Evolutionary conservation across 1,284 basidiomycete species (phyloP).

Genomic region (Naganishia albida): DNA sequence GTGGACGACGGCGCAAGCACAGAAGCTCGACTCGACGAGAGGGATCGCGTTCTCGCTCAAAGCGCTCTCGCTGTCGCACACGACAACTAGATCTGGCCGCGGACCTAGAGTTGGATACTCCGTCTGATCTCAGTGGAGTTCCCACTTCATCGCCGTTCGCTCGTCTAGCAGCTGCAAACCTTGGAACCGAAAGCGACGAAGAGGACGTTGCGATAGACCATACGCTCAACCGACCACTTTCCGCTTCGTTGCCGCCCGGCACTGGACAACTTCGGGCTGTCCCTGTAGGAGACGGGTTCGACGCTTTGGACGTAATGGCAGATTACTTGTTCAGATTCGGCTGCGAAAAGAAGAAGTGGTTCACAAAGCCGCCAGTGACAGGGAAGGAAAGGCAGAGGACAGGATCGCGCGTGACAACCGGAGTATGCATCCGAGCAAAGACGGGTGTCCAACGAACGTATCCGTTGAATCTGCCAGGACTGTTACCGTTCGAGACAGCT

Average conservation of each 20-base stretch:
- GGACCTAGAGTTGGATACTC: too few relatives aligned
- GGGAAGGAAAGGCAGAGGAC: constrained; percentile 33
- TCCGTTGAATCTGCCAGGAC: constrained; percentile 42
- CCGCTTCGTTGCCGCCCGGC: neutral
- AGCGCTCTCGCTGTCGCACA: neutral
- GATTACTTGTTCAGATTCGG: constrained; percentile 48
- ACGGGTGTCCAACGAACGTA: constrained; percentile 45
- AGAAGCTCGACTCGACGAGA: neutral
- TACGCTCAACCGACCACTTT: too few relatives aligned
- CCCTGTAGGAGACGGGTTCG: constrained; percentile 43
- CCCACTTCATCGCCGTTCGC: too few relatives aligned
- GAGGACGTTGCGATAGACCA: too few relatives aligned
- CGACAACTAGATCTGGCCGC: too few relatives aligned
- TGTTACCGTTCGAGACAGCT: constrained; percentile 43
- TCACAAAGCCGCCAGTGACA: constrained; percentile 41
- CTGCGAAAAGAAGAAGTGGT: constrained; percentile 45
- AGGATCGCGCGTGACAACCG: constrained; percentile 37
- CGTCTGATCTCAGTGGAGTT: too few relatives aligned
- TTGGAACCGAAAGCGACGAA: too few relatives aligned
- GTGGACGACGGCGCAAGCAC: neutral
- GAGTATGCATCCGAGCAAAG: constrained; percentile 44
- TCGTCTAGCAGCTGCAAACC: too few relatives aligned
- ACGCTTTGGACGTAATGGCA: constrained; percentile 49
- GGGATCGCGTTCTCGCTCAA: constrained; percentile 7
- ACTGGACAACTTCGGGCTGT: constrained; percentile 34